Conservation (phyloP, 192 early-diverging fungal genomes). For the Diversispora eburnea region DNA sequence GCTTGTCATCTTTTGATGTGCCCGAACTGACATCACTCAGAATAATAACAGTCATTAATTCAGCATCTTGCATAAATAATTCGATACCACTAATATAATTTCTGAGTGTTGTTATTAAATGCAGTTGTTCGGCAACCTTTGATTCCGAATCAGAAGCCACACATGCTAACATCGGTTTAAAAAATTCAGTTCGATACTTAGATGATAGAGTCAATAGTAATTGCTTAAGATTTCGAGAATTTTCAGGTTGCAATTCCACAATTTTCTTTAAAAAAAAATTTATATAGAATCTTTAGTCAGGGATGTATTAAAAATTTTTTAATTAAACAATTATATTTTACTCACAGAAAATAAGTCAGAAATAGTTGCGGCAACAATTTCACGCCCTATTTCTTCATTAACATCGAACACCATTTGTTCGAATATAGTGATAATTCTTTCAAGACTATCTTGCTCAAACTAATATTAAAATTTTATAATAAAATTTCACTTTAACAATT, state of each 20-base stretch:
- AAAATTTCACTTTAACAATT: background rate
- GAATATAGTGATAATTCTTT: slow-evolving; percentile 19
- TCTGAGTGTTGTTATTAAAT: slow-evolving; percentile 41
- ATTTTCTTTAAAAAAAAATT: slow-evolving; percentile 34
- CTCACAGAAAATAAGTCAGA: slow-evolving; percentile 44
- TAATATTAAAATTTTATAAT: slow-evolving; percentile 4
- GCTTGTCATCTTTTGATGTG: background rate
- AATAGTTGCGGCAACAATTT: slow-evolving; percentile 44
- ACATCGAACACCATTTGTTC: slow-evolving; percentile 20
- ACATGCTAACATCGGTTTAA: slow-evolving; percentile 52
- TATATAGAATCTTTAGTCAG: background rate
- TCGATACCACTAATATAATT: slow-evolving; percentile 47
- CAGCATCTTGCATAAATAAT: slow-evolving; percentile 53
- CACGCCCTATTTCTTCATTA: slow-evolving; percentile 33
- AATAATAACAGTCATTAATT: slow-evolving; percentile 52
- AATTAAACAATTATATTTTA: background rate
- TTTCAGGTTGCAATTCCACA: slow-evolving; percentile 33
- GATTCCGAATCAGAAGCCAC: slow-evolving; percentile 47
- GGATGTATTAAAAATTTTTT: background rate
- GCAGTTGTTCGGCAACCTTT: slow-evolving; percentile 41
- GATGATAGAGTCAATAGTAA: slow-evolving; percentile 41
- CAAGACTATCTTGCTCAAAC: slow-evolving; percentile 21
- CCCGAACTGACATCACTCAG: slow-evolving; percentile 49
- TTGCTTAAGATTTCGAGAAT: slow-evolving; percentile 36
- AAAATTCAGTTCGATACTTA: slow-evolving; percentile 39